Conservation (phyloP, 1,284 basidiomycete species). For the Neolentinus lepideus region DNA sequence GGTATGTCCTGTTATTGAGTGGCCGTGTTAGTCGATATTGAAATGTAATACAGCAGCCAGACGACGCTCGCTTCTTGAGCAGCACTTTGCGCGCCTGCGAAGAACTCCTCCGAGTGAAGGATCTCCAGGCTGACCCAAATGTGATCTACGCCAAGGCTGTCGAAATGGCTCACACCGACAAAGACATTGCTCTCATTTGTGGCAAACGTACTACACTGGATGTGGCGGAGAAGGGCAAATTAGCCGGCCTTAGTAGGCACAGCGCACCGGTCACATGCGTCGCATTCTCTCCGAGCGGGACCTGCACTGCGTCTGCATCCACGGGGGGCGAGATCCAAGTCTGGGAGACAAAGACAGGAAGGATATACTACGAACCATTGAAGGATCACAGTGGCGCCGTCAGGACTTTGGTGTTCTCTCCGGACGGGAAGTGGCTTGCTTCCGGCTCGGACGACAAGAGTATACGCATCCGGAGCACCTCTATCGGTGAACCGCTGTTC, state of each 20-base stretch:
- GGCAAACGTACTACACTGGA: background rate
- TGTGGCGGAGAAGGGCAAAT: background rate
- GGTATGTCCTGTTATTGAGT: too few relatives aligned
- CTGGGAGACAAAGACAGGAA: background rate
- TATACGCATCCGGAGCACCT: slow-evolving; percentile 11
- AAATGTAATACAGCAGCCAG: too few relatives aligned
- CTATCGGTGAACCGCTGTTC: background rate
- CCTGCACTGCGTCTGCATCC: background rate
- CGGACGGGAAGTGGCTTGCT: slow-evolving; percentile 10
- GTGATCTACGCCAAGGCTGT: background rate
- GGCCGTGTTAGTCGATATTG: too few relatives aligned
- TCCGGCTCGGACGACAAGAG: slow-evolving; percentile 11
- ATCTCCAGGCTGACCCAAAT: background rate
- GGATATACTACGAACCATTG: background rate
- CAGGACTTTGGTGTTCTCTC: slow-evolving; percentile 8
- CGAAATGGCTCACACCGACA: background rate
- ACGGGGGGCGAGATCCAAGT: background rate
- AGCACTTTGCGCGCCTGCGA: background rate
- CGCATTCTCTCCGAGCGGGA: background rate
- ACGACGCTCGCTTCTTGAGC: background rate
- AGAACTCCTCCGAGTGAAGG: background rate
- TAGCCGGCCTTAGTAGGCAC: background rate
- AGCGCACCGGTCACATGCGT: background rate
- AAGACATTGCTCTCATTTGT: background rate
- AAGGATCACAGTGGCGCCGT: background rate